Conservation (phyloP, 176 grass and related monocot species). For the Eleusine coracana region DNA sequence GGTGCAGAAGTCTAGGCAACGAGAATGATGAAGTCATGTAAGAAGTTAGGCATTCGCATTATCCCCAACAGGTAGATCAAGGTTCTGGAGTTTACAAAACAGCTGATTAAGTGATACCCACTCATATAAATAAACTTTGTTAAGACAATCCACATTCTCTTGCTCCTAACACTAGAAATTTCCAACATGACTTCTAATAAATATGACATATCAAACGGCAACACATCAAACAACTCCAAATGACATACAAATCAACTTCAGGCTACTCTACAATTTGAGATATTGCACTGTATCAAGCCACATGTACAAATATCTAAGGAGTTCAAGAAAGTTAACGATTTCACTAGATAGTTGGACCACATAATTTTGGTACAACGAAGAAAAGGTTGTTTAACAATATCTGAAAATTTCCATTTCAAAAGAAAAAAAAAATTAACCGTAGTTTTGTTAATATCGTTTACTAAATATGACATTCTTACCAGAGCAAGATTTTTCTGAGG, state of each 20-base stretch:
- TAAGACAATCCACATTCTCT: not conserved
- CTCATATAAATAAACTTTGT: not conserved
- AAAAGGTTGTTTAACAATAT: not conserved
- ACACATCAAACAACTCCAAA: not conserved
- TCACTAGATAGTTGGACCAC: conserved; percentile 11
- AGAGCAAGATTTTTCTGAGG: conserved; percentile 11
- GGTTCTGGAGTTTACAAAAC: not conserved
- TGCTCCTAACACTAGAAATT: not conserved
- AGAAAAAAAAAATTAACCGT: conserved; percentile 30
- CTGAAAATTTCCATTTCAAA: conserved; percentile 3
- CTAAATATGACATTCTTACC: conserved; percentile 24
- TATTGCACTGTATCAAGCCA: not conserved
- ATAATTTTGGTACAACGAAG: not conserved
- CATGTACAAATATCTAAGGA: not conserved
- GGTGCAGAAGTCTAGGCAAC: not conserved
- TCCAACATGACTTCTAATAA: not conserved
- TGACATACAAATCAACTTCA: not conserved
- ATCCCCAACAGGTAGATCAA: not conserved
- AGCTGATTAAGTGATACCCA: not conserved
- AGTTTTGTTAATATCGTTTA: not conserved
- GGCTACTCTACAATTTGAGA: not conserved
- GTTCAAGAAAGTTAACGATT: not conserved
- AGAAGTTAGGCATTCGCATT: not conserved
- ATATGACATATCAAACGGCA: not conserved
- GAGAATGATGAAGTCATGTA: not conserved